A percentile compares a stretch with the other conserved stretches of the same genome.
These are phyloP conservation scores for Mrakia blollopis DNA, from an alignment of 768 basidiomycete species.

Conservation along the genomic window DNA sequence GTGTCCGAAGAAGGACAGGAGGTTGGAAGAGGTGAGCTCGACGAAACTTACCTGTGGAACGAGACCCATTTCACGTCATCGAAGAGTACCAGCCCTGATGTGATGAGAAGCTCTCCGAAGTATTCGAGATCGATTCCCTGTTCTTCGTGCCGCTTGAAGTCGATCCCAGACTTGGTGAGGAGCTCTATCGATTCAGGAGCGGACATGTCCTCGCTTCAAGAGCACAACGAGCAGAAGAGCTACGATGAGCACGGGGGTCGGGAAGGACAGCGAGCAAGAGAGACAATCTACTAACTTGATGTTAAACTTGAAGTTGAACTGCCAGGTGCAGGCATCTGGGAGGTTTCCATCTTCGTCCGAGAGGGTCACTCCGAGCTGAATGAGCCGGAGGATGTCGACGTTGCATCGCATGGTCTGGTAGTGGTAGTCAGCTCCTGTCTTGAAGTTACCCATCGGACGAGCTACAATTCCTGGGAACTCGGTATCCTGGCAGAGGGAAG, in stretches of 20 bases:
- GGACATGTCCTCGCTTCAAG: conserved; percentile 87
- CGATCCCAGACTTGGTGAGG: conserved; percentile 88
- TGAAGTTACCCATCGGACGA: conserved; percentile 91
- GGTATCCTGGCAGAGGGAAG: conserved; percentile 63
- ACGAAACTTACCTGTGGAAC: conserved; percentile 76
- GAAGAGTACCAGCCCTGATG: conserved; percentile 83
- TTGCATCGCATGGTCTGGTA: conserved; percentile 99
- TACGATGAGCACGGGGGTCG: not conserved
- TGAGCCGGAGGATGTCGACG: conserved; percentile 94
- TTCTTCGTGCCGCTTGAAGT: conserved; percentile 88
- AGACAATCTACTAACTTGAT: conserved; percentile 57
- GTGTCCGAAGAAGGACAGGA: not conserved
- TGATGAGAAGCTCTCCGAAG: conserved; percentile 95
- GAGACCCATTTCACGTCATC: conserved; percentile 93
- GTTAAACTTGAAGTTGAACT: conserved; percentile 96
- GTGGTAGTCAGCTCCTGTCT: conserved; percentile 95
- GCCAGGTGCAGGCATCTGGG: conserved; percentile 93
- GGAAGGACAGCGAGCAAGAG: too few species aligned
- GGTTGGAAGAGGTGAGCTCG: not conserved
- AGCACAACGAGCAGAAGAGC: not conserved
- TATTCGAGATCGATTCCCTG: conserved; percentile 87
- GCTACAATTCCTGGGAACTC: conserved; percentile 99
- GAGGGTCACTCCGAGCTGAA: conserved; percentile 92
- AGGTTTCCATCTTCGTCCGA: conserved; percentile 90
- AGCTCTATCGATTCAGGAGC: conserved; percentile 95